Conservation (phyloP, 768 basidiomycete genomes). For the Auriscalpium orientale region DNA sequence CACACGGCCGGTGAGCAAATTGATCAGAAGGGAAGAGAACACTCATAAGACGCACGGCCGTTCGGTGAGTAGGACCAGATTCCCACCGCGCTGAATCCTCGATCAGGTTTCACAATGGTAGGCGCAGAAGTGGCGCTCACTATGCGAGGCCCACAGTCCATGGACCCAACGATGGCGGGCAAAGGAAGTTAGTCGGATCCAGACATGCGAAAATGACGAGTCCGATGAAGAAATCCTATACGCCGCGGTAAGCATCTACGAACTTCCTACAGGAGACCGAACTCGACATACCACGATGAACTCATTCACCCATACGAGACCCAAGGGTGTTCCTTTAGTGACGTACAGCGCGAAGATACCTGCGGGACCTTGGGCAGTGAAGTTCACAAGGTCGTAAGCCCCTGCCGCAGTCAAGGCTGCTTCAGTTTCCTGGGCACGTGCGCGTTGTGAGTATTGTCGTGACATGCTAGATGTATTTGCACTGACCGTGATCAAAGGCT, state of each 20-base stretch:
- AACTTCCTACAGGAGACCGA: not conserved
- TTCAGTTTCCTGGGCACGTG: constrained; percentile 13
- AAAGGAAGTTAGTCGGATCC: constrained; percentile 18
- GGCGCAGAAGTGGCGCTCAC: not conserved
- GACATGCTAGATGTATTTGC: too few species aligned
- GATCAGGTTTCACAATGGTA: not conserved
- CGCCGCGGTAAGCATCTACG: not conserved
- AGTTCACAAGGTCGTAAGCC: constrained; percentile 22
- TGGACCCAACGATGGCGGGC: constrained; percentile 13
- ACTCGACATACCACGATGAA: constrained; percentile 25
- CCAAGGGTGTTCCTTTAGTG: constrained; percentile 22
- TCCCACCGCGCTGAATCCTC: constrained; percentile 1
- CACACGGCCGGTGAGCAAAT: too few species aligned
- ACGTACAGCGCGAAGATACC: constrained; percentile 31
- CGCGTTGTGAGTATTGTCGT: too few species aligned
- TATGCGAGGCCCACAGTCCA: constrained; percentile 16
- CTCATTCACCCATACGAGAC: constrained; percentile 29
- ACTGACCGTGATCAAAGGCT: not conserved
- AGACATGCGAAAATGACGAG: constrained; percentile 15
- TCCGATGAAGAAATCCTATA: constrained; percentile 12
- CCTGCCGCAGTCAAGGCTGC: constrained; percentile 19
- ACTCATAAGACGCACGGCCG: constrained; percentile 7
- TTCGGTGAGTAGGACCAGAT: constrained; percentile 17
- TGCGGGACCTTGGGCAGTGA: constrained; percentile 26
- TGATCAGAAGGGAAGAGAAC: not conserved